These are phyloP conservation scores for Eimeria tenella DNA, from an alignment of 169 alveolate genomes.

Conservation along the genomic window DNA sequence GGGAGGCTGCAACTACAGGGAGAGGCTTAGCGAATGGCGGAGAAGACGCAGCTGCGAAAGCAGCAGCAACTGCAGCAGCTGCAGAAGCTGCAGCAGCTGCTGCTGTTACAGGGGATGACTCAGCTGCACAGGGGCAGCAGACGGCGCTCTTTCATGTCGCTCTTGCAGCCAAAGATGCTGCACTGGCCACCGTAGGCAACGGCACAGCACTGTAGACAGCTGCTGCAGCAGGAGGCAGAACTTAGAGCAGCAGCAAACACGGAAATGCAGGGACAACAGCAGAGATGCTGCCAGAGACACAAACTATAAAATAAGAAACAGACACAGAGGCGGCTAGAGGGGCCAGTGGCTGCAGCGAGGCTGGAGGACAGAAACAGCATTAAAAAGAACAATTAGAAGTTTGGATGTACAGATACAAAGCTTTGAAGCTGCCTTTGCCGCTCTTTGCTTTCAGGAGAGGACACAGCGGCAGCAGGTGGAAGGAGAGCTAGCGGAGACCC, in stretches of 20 bases:
- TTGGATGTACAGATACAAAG: not conserved
- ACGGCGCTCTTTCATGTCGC: slow-evolving; percentile 7
- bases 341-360: not conserved
- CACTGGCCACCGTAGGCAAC: not conserved
- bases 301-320: not conserved
- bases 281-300: not conserved
- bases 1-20: not conserved
- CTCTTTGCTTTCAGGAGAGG: slow-evolving; percentile 5
- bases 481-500: slow-evolving; percentile 30
- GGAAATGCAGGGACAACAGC: not conserved
- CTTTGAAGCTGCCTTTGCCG: not conserved
- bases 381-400: not conserved
- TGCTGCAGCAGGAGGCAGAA: not conserved
- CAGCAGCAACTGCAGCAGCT: slow-evolving; percentile 33
- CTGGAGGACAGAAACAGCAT: not conserved
- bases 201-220: not conserved
- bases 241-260: not conserved
- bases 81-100: slow-evolving; percentile 17
- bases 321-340: not conserved
- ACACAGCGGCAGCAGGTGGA: slow-evolving; percentile 57
- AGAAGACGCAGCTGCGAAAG: not conserved
- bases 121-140: slow-evolving; percentile 1
- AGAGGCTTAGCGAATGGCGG: not conserved
- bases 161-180: slow-evolving; percentile 33
- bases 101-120: not conserved